These are phyloP conservation scores for Colletotrichum acutatum DNA, from an alignment of 2,329 filamentous ascomycete genomes.

Conservation along the genomic window DNA sequence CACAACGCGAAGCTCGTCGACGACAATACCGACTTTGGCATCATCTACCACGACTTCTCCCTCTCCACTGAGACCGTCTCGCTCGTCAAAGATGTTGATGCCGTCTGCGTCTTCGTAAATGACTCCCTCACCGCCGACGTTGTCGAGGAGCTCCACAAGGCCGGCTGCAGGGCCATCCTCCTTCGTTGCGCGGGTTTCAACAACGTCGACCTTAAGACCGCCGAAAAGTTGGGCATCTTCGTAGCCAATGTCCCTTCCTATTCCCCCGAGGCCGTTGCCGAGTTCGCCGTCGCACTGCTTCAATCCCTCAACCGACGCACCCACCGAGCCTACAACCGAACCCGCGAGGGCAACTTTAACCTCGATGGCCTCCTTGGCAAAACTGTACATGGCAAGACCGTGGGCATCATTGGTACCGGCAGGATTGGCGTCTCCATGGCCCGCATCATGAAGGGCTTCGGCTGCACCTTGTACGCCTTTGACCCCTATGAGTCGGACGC, in stretches of 20 bases:
- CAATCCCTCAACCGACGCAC: constrained; percentile 76
- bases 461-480: constrained; percentile 69
- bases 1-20: constrained; percentile 47
- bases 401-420: constrained; percentile 74
- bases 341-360: constrained; percentile 75
- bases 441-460: constrained; percentile 72
- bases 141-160: constrained; percentile 58
- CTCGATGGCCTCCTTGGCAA: constrained; percentile 72
- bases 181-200: constrained; percentile 77
- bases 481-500: constrained; percentile 65
- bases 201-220: constrained; percentile 70
- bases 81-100: constrained; percentile 58
- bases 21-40: constrained; percentile 51
- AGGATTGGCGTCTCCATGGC: constrained; percentile 72
- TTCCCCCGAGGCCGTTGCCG: constrained; percentile 75
- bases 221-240: constrained; percentile 65
- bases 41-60: constrained; percentile 68
- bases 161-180: constrained; percentile 68
- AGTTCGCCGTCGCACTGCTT: constrained; percentile 75
- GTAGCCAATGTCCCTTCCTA: constrained; percentile 76
- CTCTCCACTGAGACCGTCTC: constrained; percentile 66
- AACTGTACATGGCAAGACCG: constrained; percentile 72
- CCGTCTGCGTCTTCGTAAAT: constrained; percentile 77
- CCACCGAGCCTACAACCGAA: constrained; percentile 75
- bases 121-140: constrained; percentile 65